Conservation (phyloP, 768 basidiomycete genomes). For the Mycena kentingensis region DNA sequence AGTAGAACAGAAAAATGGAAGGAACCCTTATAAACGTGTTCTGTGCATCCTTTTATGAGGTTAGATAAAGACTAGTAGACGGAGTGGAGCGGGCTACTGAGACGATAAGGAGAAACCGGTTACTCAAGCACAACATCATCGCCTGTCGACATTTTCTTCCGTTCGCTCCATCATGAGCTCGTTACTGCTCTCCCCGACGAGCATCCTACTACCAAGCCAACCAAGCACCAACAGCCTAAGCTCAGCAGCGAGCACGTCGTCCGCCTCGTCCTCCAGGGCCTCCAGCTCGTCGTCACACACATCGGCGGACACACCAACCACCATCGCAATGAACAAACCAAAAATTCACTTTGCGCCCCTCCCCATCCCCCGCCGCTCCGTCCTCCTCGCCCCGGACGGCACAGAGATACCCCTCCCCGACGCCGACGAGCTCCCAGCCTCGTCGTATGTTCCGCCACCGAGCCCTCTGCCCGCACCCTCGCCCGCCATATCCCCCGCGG, state of each 20-base stretch:
- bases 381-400: constrained; percentile 44
- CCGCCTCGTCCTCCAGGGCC: constrained; percentile 5
- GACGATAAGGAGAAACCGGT: background rate
- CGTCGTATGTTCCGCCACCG: constrained; percentile 44
- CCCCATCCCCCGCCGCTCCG: constrained; percentile 68
- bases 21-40: no score
- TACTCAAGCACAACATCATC: no score
- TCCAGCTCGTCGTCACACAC: constrained; percentile 13
- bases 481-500: constrained; percentile 17
- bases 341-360: constrained; percentile 84
- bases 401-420: constrained; percentile 39
- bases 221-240: constrained; percentile 13
- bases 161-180: background rate
- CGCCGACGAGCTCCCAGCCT: constrained; percentile 11
- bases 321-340: constrained; percentile 19
- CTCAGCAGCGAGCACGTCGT: constrained; percentile 7
- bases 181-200: constrained; percentile 1
- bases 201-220: constrained; percentile 11
- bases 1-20: no score
- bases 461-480: constrained; percentile 41
- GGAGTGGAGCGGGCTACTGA: background rate
- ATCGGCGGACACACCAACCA: background rate
- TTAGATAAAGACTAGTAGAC: no score
- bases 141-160: background rate
- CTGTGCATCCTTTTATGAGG: no score